Conservation (phyloP, 768 basidiomycete genomes). For the Tremella fuciformis region DNA sequence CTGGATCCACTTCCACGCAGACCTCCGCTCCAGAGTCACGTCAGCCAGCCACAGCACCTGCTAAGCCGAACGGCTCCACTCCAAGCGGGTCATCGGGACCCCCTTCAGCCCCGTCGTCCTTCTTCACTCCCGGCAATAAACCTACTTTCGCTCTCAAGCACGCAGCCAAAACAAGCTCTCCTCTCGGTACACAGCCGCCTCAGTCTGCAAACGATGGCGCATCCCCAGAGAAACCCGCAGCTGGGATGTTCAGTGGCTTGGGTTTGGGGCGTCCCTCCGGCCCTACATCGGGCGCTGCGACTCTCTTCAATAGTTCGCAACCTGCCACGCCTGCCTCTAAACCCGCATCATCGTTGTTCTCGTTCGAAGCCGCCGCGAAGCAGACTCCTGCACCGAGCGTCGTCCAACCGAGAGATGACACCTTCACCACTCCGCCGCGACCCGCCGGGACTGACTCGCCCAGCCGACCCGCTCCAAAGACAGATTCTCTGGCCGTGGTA, state of each 20-base stretch:
- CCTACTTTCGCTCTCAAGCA: slow-evolving; percentile 29
- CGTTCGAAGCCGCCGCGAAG: slow-evolving; percentile 14
- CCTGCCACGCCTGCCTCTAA: not conserved
- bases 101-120: slow-evolving; percentile 4
- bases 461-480: not conserved
- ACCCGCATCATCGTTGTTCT: not conserved
- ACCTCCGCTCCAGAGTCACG: too few species aligned
- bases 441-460: not conserved
- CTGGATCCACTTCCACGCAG: too few species aligned
- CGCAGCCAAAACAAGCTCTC: slow-evolving; percentile 38
- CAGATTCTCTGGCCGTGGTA: slow-evolving; percentile 67
- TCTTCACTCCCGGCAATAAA: slow-evolving; percentile 10
- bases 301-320: not conserved
- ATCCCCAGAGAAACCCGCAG: slow-evolving; percentile 14
- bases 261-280: slow-evolving; percentile 7
- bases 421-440: not conserved
- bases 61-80: not conserved
- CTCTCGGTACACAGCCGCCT: slow-evolving; percentile 34
- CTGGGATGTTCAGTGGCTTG: not conserved
- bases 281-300: not conserved
- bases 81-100: slow-evolving; percentile 1
- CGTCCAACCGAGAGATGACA: not conserved
- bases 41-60: too few species aligned
- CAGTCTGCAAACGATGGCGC: slow-evolving; percentile 16
- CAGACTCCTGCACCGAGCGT: slow-evolving; percentile 6